Percentiles rank a stretch among this genome's conserved stretches.
These are phyloP conservation scores for Aspergillus flavus DNA, from an alignment of 2,329 filamentous ascomycete genomes.

Conservation along the genomic window DNA sequence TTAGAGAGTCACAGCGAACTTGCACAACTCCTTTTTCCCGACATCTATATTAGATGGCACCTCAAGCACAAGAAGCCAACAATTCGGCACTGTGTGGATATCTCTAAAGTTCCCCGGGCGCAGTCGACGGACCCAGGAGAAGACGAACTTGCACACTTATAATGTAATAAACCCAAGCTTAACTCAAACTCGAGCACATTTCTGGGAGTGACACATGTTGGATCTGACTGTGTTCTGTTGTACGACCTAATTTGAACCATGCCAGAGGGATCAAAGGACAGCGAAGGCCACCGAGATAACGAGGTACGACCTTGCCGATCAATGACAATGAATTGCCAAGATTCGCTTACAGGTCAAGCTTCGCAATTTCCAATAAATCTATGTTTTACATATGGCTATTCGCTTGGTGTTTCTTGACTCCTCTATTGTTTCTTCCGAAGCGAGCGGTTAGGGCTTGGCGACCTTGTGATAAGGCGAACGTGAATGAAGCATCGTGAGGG, in stretches of 20 bases:
- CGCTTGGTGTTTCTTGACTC: not conserved
- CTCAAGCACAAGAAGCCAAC: not conserved
- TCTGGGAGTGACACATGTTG: not conserved
- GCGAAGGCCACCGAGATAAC: not conserved
- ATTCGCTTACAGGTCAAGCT: not conserved
- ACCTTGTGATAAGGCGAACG: not conserved
- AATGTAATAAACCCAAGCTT: too few relatives aligned
- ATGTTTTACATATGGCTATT: not conserved
- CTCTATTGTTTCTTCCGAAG: not conserved
- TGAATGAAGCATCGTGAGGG: not conserved
- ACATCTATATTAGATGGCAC: not conserved
- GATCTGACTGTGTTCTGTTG: not conserved
- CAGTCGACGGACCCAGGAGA: not conserved
- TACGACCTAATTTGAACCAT: not conserved
- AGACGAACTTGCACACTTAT: not conserved
- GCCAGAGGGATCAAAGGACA: not conserved
- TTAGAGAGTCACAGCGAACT: not conserved
- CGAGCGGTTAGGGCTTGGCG: not conserved
- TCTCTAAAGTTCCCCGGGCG: not conserved
- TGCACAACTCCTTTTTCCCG: not conserved
- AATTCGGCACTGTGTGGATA: not conserved
- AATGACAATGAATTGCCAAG: not conserved
- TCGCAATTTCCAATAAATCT: not conserved
- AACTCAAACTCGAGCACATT: not conserved
- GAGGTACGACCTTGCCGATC: not conserved